Percentiles rank a stretch among this genome's conserved stretches.
Evolutionary conservation across 2,329 filamentous ascomycete genomes (phyloP).

Genomic region (Colletotrichum sp.): DNA sequence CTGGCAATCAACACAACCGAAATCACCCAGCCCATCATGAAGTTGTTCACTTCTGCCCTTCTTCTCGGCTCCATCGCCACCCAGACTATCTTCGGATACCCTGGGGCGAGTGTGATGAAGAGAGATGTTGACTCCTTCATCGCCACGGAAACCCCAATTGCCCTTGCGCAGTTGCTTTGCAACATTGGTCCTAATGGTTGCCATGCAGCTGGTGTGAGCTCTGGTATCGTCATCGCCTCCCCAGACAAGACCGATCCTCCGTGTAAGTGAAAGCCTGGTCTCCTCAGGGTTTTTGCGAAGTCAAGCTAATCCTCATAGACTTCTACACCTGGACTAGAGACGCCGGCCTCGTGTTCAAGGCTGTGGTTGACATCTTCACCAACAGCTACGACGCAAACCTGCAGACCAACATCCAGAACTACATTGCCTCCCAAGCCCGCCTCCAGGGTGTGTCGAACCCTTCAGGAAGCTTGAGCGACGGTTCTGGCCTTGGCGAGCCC

Average conservation of each 20-base stretch:
- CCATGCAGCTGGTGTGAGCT: slow-evolving; percentile 48
- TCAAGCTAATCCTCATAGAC: slow-evolving; percentile 50
- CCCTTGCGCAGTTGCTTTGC: slow-evolving; percentile 57
- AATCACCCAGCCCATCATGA: slow-evolving; percentile 48
- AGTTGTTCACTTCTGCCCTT: slow-evolving; percentile 53
- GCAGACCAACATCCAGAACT: slow-evolving; percentile 69
- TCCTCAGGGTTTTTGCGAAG: not conserved
- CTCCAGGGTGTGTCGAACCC: slow-evolving; percentile 74
- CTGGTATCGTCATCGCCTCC: slow-evolving; percentile 62
- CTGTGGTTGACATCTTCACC: slow-evolving; percentile 68
- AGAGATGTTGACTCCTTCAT: slow-evolving; percentile 59
- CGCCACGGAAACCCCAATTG: slow-evolving; percentile 54
- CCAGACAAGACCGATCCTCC: slow-evolving; percentile 59
- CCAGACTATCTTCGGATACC: slow-evolving; percentile 55
- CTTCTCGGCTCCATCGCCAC: slow-evolving; percentile 56
- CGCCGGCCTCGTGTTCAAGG: slow-evolving; percentile 72
- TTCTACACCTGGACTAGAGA: slow-evolving; percentile 84
- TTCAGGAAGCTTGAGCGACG: slow-evolving; percentile 62
- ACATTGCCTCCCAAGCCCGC: slow-evolving; percentile 69
- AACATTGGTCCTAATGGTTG: slow-evolving; percentile 64
- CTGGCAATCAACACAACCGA: slow-evolving; percentile 17
- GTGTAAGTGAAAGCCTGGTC: slow-evolving; percentile 45
- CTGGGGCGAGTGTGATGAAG: slow-evolving; percentile 47
- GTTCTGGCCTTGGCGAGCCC: slow-evolving; percentile 69
- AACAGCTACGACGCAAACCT: slow-evolving; percentile 62